These are phyloP conservation scores for Hypocrella siamensis DNA, from an alignment of 2,329 filamentous ascomycete genomes.

Conservation along the genomic window DNA sequence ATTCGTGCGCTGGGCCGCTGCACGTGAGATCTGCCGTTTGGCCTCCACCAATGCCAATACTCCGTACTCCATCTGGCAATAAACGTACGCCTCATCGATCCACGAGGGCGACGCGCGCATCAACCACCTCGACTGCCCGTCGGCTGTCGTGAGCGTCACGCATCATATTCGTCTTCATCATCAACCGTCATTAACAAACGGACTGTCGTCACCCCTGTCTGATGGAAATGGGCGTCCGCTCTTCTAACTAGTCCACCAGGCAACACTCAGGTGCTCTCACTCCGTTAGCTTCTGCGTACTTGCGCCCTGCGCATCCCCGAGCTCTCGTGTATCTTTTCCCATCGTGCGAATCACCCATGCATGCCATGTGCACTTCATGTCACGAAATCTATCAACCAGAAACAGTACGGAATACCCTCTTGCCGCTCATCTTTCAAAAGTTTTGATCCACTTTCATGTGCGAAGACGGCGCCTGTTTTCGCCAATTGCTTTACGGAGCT, in stretches of 20 bases:
- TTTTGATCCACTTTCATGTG: no score
- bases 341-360: slow-evolving; percentile 2
- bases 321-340: not conserved
- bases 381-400: not conserved
- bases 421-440: not conserved
- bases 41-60: no score
- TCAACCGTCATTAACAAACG: no score
- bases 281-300: no score
- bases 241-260: no score
- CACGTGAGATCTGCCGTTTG: slow-evolving; percentile 5
- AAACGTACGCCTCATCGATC: slow-evolving; percentile 1
- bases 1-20: slow-evolving; percentile 1
- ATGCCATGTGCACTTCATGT: slow-evolving; percentile 1
- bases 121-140: slow-evolving; percentile 3
- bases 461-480: no score
- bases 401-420: not conserved
- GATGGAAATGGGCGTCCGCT: no score
- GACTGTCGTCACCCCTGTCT: no score
- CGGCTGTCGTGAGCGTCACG: slow-evolving; percentile 1
- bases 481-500: no score
- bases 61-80: not conserved
- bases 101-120: slow-evolving; percentile 7
- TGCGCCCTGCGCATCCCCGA: not conserved
- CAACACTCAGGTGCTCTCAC: no score
- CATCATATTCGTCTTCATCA: no score